A percentile compares a stretch with the other conserved stretches of the same genome.
phyloP scores from a whole-genome alignment of 805 yeast species.

The Metschnikowia baotianmanensis region DNA sequence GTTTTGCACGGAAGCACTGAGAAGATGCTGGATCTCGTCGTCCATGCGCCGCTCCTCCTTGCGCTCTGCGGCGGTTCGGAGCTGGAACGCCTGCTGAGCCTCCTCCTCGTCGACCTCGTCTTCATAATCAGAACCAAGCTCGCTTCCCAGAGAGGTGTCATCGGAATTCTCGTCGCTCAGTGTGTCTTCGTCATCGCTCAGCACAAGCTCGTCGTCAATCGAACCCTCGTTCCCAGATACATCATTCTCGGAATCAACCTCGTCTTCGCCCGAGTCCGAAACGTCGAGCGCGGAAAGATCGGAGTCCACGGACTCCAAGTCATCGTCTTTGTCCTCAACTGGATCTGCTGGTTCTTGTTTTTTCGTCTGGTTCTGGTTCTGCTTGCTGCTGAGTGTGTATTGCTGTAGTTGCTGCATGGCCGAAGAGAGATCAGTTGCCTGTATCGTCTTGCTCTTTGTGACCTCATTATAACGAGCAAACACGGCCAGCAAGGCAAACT shows the following conservation, averaged over 20 bases:
- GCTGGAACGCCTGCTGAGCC: constrained; percentile 1
- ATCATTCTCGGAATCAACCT: neutral
- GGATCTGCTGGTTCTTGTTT: constrained; percentile 4
- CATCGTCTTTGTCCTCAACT: constrained; percentile 21
- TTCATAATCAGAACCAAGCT: constrained; percentile 23
- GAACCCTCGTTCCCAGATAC: neutral
- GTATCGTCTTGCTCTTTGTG: constrained; percentile 27
- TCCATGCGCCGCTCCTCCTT: constrained; percentile 8
- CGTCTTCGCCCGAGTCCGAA: constrained; percentile 11
- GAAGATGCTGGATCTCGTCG: constrained; percentile 8
- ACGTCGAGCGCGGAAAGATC: constrained; percentile 10
- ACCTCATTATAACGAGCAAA: constrained; percentile 30
- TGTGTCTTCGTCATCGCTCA: neutral
- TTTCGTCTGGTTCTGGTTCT: constrained; percentile 5
- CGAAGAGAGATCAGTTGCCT: constrained; percentile 29
- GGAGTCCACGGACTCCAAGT: constrained; percentile 24
- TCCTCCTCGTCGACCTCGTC: constrained; percentile 20
- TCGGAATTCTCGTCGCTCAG: constrained; percentile 7
- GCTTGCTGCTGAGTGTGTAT: constrained; percentile 5
- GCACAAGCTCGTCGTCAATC: constrained; percentile 12
- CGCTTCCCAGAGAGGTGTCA: constrained; percentile 18
- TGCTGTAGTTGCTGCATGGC: constrained; percentile 14
- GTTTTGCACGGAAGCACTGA: constrained; percentile 5
- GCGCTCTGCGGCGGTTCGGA: constrained; percentile 2
- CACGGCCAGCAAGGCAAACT: constrained; percentile 49